Percentiles rank a stretch among this genome's conserved stretches.
These are phyloP conservation scores for Eleusine indica DNA, from an alignment of 176 grass and related monocot species.

Conservation along the genomic window DNA sequence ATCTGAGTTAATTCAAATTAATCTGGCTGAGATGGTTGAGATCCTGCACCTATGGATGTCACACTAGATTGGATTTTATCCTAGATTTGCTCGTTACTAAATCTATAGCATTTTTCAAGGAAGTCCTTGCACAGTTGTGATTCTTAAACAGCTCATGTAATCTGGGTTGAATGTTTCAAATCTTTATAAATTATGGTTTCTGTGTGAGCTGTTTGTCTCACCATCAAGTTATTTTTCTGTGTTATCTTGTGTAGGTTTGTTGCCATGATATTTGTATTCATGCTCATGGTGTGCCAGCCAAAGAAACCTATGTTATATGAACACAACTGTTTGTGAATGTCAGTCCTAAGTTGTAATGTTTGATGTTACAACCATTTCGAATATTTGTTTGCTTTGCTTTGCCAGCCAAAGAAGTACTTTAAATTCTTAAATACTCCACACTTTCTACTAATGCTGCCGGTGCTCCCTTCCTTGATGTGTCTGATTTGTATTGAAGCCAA, in stretches of 20 bases:
- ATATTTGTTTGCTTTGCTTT: conserved; percentile 10
- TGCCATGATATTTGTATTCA: neutral
- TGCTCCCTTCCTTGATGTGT: neutral
- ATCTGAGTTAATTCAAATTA: neutral
- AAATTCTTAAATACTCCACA: neutral
- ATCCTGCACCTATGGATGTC: neutral
- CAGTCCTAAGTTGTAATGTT: conserved; percentile 6
- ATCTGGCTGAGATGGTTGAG: neutral
- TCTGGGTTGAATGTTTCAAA: neutral
- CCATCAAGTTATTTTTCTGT: neutral
- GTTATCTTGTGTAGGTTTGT: neutral
- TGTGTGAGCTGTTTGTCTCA: neutral
- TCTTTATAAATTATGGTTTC: neutral
- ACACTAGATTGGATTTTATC: neutral
- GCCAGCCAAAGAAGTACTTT: neutral
- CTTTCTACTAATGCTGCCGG: neutral
- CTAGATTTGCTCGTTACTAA: neutral
- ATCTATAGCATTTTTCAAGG: neutral
- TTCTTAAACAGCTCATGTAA: conserved; percentile 1
- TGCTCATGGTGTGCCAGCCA: neutral
- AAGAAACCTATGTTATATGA: neutral
- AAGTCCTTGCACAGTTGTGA: conserved; percentile 9
- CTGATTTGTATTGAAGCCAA: neutral
- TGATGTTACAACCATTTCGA: conserved; percentile 22
- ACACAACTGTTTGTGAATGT: neutral